phyloP scores from a whole-genome alignment of 164 flowering plant genomes.

The Tetracentron sinense region DNA sequence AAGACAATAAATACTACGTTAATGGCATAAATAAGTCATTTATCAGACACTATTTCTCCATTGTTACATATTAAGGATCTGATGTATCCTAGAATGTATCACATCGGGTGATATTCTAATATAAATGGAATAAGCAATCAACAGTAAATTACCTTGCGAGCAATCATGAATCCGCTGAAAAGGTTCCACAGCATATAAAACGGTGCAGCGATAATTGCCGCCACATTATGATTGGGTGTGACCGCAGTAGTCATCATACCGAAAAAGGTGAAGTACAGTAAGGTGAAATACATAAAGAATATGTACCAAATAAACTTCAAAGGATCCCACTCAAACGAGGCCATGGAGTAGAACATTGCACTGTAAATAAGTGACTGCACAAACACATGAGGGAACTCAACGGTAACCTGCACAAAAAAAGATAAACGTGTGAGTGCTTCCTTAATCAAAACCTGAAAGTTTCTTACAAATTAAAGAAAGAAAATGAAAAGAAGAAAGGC shows the following conservation, averaged over 20 bases:
- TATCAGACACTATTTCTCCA: no score
- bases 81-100: no score
- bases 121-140: no score
- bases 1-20: no score
- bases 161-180: slow-evolving; percentile 93
- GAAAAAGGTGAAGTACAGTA: slow-evolving; percentile 89
- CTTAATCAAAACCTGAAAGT: not conserved
- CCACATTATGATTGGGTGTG: slow-evolving; percentile 92
- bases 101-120: no score
- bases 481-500: not conserved
- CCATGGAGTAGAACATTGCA: slow-evolving; percentile 79
- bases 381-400: slow-evolving; percentile 95
- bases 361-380: slow-evolving; percentile 76
- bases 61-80: no score
- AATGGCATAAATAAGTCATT: no score
- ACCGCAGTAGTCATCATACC: slow-evolving; percentile 98
- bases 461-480: not conserved
- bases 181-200: slow-evolving; percentile 98
- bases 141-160: slow-evolving; percentile 67
- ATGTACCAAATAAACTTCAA: slow-evolving; percentile 73
- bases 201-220: slow-evolving; percentile 86
- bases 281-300: slow-evolving; percentile 83
- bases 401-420: slow-evolving; percentile 56
- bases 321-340: slow-evolving; percentile 74
- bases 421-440: not conserved